Evolutionary conservation across 352 stramenopile genomes (phyloP).

Genomic region (Globisporangium parvum): DNA sequence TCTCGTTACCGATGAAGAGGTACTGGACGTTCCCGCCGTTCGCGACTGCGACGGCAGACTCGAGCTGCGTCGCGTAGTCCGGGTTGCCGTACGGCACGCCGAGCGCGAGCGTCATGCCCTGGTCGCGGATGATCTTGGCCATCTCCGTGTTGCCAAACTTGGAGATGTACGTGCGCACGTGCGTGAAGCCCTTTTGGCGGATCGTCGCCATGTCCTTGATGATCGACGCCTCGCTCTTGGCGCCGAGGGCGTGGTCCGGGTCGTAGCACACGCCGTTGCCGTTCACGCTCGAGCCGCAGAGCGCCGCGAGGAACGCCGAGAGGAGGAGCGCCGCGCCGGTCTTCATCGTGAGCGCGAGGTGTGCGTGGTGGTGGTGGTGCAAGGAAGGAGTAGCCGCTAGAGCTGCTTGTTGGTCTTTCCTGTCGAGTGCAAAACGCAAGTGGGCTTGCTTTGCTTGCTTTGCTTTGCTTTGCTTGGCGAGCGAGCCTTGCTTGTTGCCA

Average conservation of each 20-base stretch:
- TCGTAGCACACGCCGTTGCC: slow-evolving; percentile 72
- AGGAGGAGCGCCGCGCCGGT: slow-evolving; percentile 12
- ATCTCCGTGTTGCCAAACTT: slow-evolving; percentile 51
- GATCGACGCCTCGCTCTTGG: slow-evolving; percentile 29
- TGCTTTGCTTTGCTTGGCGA: no score
- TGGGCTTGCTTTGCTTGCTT: no score
- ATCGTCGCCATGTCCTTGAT: slow-evolving; percentile 45
- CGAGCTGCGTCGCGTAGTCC: slow-evolving; percentile 42
- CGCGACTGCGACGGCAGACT: slow-evolving; percentile 33
- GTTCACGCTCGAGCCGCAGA: slow-evolving; percentile 28
- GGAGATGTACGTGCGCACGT: slow-evolving; percentile 70
- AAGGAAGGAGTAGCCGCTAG: neutral
- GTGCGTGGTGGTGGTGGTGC: neutral
- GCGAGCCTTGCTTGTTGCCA: no score
- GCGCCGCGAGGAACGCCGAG: slow-evolving; percentile 18
- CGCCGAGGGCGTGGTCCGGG: slow-evolving; percentile 32
- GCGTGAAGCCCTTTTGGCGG: slow-evolving; percentile 41
- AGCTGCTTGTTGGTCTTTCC: neutral
- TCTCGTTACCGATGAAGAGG: slow-evolving; percentile 75
- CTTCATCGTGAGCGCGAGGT: slow-evolving; percentile 7
- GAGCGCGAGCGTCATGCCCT: slow-evolving; percentile 44
- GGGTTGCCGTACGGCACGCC: slow-evolving; percentile 48
- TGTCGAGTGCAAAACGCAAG: no score
- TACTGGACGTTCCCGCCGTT: slow-evolving; percentile 40
- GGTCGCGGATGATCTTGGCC: slow-evolving; percentile 38